Evolutionary conservation across 768 basidiomycete species (phyloP), one percentile per base, ranked within the genome.

Genomic region (Tulasnella calospora): DNA sequence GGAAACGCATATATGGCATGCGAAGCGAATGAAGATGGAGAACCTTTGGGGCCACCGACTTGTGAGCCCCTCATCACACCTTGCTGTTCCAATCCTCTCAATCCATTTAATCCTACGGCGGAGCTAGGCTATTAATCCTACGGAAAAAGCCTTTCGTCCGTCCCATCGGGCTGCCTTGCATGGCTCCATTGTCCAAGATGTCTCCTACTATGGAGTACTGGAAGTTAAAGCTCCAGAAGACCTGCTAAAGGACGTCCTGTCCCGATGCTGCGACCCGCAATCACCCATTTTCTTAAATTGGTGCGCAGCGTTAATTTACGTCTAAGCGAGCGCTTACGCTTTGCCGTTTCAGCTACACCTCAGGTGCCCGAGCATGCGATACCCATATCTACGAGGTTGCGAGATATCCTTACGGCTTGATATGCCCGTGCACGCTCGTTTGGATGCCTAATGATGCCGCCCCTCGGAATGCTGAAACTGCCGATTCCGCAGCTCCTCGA

Each of bases 1-100:
- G 0, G 95, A 97, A 83, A 97, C 96, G 7, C 98, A 99, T 83
- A 85, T 99, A 27, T 99, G 96, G 95, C 97, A 98, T 82, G 94
- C 96, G 0, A 99, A 98, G 84, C 90, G 98, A 8, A 97, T 97
- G 91, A 90, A 92, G 80, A 98, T 99, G 97, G 88, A 91, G 81
- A 91, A 91, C 80, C 87, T 94, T 84, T 99, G 96, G 96, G 95
- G 94, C 0, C 95, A 94, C 83, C 88, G 94, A 81, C 86, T 99
- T 76, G 95, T 94, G 38, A 30, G 88, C 82, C 69, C 27, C 69
- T 30, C 51, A 38, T 23, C 47, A 67, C 67, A 40, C 78, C 36
- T 72, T 67, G 17, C 44, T 13, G 10, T 27, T n/a, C 61, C n/a
- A 27, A 3, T 67, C n/a, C 21, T 33, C 33, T 76, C 35, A 72